Base-by-base conservation (phyloP, 2,329 filamentous ascomycete genomes). In the Aureobasidium lini region DNA sequence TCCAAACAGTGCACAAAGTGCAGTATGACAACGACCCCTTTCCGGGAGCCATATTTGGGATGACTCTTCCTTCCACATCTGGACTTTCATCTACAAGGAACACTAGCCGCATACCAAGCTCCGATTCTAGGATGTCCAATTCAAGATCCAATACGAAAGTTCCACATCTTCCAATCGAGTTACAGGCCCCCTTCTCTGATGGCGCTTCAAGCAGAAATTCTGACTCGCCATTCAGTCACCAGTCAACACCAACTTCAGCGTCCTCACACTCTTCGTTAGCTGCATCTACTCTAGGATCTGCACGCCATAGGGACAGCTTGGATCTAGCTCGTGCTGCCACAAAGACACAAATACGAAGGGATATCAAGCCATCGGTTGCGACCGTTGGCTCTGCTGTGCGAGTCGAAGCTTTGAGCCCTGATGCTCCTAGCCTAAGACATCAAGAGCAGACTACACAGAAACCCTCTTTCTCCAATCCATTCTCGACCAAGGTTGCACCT, bases 221-320 rank as follows among this genome's bases (percentile, higher is more conserved):
- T 1, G 88, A 84, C 59, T 91, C 88, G 1, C 84, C 86, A 5
- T 91, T 90, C 71, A 91, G 88, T 68, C 81, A 88, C 63, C 87
- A 88, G 61, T 90, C 88, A 0, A 91, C 88, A 3, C 88, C 88
- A 6, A 90, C 87, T 4, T 91, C 88, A 9, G 85, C 88, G 63
- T 87, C 85, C 7, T 91, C 88, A 1, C 86, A 87, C 66, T 91
- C 87, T 15, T 86, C 88, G 3, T 81, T 83, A 3, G 71, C 86
- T 70, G 62, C 42, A 13, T 60, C 60, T n/a, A 43, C 32, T 31
- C 23, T 47, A 15, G 54, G 54, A n/a, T 57, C 54, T 31, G 31
- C 42, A 40, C 54, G 54, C 18, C 42, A 48, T 28, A 57, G 54
- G 40, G 54, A 57, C 40, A 57, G 54, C 44, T 47, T 60, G 16